Conservation (phyloP, 371 early-diverging fungal species). For the Apophysomyces trapeziformis region DNA sequence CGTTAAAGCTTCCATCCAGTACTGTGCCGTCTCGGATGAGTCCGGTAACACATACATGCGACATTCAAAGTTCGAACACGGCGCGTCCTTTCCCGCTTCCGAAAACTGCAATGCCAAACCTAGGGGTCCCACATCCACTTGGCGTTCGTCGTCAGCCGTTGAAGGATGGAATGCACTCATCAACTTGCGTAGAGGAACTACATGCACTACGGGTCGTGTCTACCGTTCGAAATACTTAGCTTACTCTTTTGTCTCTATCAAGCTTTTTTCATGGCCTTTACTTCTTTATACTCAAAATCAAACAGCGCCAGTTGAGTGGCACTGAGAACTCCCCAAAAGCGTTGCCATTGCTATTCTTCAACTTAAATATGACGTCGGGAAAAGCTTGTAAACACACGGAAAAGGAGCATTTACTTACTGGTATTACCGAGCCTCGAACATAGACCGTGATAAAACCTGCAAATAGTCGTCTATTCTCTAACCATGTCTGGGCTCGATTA, state of each 20-base stretch:
- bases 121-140: constrained; percentile 46
- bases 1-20: constrained; percentile 43
- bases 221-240: constrained; percentile 14
- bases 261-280: constrained; percentile 5
- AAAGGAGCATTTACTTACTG: constrained; percentile 32
- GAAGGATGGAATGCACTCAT: constrained; percentile 42
- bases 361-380: too few species aligned
- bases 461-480: constrained; percentile 35
- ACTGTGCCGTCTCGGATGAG: constrained; percentile 22
- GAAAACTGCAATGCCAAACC: constrained; percentile 50
- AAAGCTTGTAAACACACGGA: too few species aligned
- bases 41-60: constrained; percentile 55
- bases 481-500: constrained; percentile 29
- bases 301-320: constrained; percentile 38
- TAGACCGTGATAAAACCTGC: constrained; percentile 49
- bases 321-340: constrained; percentile 47
- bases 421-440: constrained; percentile 39
- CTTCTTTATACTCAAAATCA: constrained; percentile 55
- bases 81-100: constrained; percentile 14
- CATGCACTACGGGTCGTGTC: constrained; percentile 32
- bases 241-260: not conserved
- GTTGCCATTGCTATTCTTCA: constrained; percentile 42
- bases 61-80: constrained; percentile 31
- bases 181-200: constrained; percentile 36
- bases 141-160: constrained; percentile 47